Evolutionary conservation across 805 yeast species (phyloP), one percentile per base, ranked within the genome.

Genomic region (Yarrowia sp.): DNA sequence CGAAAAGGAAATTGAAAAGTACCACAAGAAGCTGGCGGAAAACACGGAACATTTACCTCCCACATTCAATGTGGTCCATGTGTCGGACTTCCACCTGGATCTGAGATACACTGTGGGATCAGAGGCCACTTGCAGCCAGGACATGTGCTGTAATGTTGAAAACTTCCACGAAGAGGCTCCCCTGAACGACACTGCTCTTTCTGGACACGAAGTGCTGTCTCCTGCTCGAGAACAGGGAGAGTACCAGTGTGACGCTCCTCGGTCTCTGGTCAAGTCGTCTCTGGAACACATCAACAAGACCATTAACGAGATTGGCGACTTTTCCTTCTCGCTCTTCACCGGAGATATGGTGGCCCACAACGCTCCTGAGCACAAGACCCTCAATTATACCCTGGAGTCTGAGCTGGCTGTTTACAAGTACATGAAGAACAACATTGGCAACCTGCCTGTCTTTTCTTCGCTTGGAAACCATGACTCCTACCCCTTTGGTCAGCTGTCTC

Each of bases 331-430:
- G 1, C 73, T 87, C 36, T 87, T 87, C 78, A 87, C 91, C 3
- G 92, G 92, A 65, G 92, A 87, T 70, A 78, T 86, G 71, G 87
- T 87, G 62, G 92, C 87, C 72, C 92, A 87, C 70, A 84, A 81
- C 64, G 51, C 51, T 7, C 71, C 77, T 8, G 78, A 79, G 51
- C 79, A 81, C 70, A 81, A 81, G 58, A 78, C 82, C 40, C 74
- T 72, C 67, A 79, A 83, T 54, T 77, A 79, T 67, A 82, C 87
- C 28, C 73, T 82, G 65, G 73, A 76, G 33, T 85, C 87, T 17
- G 89, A 87, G 72, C 79, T 78, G 59, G 72, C 73, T 24, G 74
- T 82, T 1, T 79, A 84, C 73, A 75, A 81, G 68, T 81, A 85
- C 67, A 78, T 87, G 79, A 87, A 86, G 69, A 70, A 67, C 65